Conservation (phyloP, 108 stramenopile species). For the Discostella stelligeroides region DNA sequence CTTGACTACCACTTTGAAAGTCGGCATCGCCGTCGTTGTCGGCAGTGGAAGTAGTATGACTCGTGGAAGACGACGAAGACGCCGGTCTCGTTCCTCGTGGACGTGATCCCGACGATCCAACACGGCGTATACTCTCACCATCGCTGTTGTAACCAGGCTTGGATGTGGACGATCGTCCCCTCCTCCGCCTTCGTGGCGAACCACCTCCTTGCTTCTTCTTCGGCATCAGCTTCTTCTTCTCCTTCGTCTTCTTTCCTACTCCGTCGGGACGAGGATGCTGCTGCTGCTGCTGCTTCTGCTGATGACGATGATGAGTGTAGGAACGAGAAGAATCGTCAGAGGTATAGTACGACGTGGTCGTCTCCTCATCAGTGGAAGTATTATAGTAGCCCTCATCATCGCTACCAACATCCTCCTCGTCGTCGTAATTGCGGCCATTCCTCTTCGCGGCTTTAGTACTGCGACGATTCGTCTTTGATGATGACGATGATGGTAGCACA, state of each 20-base stretch:
- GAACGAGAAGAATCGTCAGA: not conserved
- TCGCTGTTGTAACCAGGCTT: slow-evolving; percentile 5
- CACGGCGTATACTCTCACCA: slow-evolving; percentile 2
- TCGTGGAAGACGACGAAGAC: too few relatives aligned
- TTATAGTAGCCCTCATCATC: not conserved
- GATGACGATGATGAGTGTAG: not conserved
- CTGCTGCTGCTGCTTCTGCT: too few relatives aligned
- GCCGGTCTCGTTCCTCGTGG: too few relatives aligned
- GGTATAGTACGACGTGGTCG: not conserved
- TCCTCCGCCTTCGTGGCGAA: not conserved
- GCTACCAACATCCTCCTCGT: slow-evolving; percentile 1
- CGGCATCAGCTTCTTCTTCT: not conserved
- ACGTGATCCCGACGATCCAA: too few relatives aligned
- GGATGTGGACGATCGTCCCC: slow-evolving; percentile 1
- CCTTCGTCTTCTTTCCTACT: not conserved
- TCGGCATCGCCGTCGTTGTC: too few relatives aligned
- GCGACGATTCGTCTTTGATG: too few relatives aligned
- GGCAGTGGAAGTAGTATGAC: too few relatives aligned
- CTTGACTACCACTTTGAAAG: too few relatives aligned
- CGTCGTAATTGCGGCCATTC: not conserved
- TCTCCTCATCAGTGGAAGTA: not conserved
- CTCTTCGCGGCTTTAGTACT: not conserved
- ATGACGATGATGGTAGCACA: too few relatives aligned
- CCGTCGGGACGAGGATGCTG: not conserved
- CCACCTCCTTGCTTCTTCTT: not conserved